These are phyloP conservation scores for Proliferodiscus dingleyae DNA, from an alignment of 2,329 filamentous ascomycete genomes.

Conservation along the genomic window DNA sequence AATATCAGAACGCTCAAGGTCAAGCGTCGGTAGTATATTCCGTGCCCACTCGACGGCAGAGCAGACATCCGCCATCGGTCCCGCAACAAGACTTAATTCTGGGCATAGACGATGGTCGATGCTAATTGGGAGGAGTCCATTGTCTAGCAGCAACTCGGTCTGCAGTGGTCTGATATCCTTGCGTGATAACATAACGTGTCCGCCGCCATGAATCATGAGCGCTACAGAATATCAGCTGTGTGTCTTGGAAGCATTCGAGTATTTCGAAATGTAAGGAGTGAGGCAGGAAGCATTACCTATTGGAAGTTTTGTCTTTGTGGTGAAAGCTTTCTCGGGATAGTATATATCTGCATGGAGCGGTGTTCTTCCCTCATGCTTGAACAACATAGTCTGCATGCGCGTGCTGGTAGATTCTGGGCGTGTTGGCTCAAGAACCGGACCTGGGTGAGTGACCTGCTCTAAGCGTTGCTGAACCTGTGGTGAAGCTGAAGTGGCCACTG, in stretches of 20 bases:
- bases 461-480: not conserved
- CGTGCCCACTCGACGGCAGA: constrained; percentile 40
- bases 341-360: constrained; percentile 33
- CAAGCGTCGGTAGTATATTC: constrained; percentile 24
- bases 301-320: not conserved
- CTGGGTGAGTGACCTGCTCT: not conserved
- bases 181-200: constrained; percentile 37
- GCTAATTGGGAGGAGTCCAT: constrained; percentile 42
- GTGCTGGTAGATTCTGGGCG: no score
- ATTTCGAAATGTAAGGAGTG: not conserved
- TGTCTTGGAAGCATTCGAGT: not conserved
- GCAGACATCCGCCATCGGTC: constrained; percentile 41
- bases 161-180: constrained; percentile 37
- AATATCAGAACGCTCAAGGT: constrained; percentile 5
- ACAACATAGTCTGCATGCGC: constrained; percentile 39
- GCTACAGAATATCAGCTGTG: constrained; percentile 23
- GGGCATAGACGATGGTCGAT: constrained; percentile 48
- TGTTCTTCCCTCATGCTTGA: constrained; percentile 19
- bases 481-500: not conserved
- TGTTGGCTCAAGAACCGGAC: no score
- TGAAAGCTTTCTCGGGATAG: constrained; percentile 20
- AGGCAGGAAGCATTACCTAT: constrained; percentile 5
- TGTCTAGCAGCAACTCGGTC: constrained; percentile 33
- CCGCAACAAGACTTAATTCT: constrained; percentile 40
- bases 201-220: constrained; percentile 43